These are phyloP conservation scores for Hypoxylon sp. DNA, from an alignment of 2,329 filamentous ascomycete genomes.

Conservation along the genomic window DNA sequence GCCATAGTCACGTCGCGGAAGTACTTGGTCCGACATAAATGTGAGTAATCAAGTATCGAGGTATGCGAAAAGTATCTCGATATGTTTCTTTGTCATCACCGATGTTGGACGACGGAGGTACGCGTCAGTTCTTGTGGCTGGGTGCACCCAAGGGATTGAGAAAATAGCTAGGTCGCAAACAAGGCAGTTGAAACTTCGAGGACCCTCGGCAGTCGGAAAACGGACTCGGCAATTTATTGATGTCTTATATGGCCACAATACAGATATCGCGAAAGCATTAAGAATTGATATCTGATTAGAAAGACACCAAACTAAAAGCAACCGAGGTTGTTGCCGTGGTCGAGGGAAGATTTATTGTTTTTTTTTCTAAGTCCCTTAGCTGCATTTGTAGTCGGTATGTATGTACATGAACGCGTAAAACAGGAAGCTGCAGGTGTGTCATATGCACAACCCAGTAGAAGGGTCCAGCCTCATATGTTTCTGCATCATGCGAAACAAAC, in stretches of 20 bases:
- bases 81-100: constrained; percentile 47
- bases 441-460: constrained; percentile 43
- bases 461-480: constrained; percentile 34
- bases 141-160: constrained; percentile 39
- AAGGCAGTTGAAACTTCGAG: constrained; percentile 31
- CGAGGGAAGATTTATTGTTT: constrained; percentile 25
- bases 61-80: constrained; percentile 24
- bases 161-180: constrained; percentile 25
- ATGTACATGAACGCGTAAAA: constrained; percentile 35
- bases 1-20: constrained; percentile 46
- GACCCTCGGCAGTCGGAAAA: constrained; percentile 19
- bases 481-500: constrained; percentile 37
- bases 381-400: constrained; percentile 5
- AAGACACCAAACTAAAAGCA: constrained; percentile 12
- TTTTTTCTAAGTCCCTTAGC: constrained; percentile 4
- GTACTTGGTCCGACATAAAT: constrained; percentile 37
- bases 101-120: constrained; percentile 45
- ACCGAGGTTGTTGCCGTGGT: constrained; percentile 16
- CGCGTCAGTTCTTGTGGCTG: constrained; percentile 52
- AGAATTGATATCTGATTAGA: constrained; percentile 23
- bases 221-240: constrained; percentile 7
- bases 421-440: constrained; percentile 42
- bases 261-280: constrained; percentile 4
- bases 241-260: constrained; percentile 26
- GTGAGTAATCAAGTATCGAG: constrained; percentile 19